phyloP scores from a whole-genome alignment of 495 filamentous ascomycete species.

The Umbilicaria muhlenbergii region DNA sequence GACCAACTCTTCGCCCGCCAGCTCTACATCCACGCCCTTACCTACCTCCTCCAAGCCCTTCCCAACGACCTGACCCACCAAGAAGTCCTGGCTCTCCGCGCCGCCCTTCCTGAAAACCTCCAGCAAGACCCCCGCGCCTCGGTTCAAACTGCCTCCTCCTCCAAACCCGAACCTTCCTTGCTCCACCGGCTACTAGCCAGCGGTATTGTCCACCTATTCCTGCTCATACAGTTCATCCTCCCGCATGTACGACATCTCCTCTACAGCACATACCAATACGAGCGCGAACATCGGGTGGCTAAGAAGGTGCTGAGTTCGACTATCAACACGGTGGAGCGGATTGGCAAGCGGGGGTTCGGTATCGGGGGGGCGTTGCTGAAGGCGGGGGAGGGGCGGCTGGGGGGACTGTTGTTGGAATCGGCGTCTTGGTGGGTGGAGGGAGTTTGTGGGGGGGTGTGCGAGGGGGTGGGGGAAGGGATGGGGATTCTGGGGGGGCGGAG shows the following conservation, averaged over 20 bases:
- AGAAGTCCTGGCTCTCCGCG: slow-evolving; percentile 25
- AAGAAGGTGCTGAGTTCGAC: slow-evolving; percentile 27
- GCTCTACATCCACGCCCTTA: slow-evolving; percentile 48
- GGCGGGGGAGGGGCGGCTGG: too few relatives aligned
- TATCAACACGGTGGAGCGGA: too few relatives aligned
- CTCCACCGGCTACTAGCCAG: slow-evolving; percentile 43
- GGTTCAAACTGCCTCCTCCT: not conserved
- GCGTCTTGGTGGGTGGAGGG: too few relatives aligned
- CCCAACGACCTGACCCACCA: slow-evolving; percentile 37
- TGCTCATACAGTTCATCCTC: slow-evolving; percentile 38
- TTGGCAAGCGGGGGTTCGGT: too few relatives aligned
- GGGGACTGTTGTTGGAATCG: too few relatives aligned
- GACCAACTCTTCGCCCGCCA: slow-evolving; percentile 10
- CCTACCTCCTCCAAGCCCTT: slow-evolving; percentile 50
- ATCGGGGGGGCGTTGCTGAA: too few relatives aligned
- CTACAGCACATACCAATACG: slow-evolving; percentile 37
- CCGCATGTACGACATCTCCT: slow-evolving; percentile 43
- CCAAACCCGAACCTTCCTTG: slow-evolving; percentile 23
- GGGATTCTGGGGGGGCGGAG: too few relatives aligned
- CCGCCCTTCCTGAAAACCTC: slow-evolving; percentile 26
- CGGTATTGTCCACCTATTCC: slow-evolving; percentile 37
- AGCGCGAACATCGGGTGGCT: slow-evolving; percentile 45
- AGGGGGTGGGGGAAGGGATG: too few relatives aligned
- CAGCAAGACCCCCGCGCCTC: slow-evolving; percentile 8
- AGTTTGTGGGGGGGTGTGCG: too few relatives aligned